These are phyloP conservation scores for Soucietia sequanensis DNA, from an alignment of 805 yeast species.

Conservation along the genomic window DNA sequence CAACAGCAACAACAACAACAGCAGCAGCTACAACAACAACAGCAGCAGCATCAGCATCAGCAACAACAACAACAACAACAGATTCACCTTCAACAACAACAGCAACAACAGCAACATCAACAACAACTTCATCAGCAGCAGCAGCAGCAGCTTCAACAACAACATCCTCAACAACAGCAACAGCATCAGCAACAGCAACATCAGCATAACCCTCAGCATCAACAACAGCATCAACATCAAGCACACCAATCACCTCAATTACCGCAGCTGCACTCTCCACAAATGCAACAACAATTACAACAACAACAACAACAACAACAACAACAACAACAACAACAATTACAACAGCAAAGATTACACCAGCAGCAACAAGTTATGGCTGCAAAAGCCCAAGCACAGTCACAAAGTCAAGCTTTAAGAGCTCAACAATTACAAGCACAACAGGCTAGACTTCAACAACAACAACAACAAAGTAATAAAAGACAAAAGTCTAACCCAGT, in stretches of 20 bases:
- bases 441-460: conserved; percentile 6
- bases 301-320: conserved; percentile 1
- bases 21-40: conserved; percentile 8
- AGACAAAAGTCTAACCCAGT: conserved; percentile 3
- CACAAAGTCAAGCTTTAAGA: conserved; percentile 11
- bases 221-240: conserved; percentile 9
- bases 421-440: conserved; percentile 14
- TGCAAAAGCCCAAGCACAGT: conserved; percentile 10
- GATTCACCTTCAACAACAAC: conserved; percentile 7
- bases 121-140: conserved; percentile 9
- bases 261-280: conserved; percentile 17
- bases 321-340: conserved; percentile 10
- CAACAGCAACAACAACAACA: conserved; percentile 10
- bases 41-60: too few relatives aligned
- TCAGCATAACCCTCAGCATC: conserved; percentile 6
- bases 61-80: conserved; percentile 15
- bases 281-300: conserved; percentile 8
- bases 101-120: conserved; percentile 7
- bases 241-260: conserved; percentile 10
- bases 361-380: conserved; percentile 5
- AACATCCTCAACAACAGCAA: conserved; percentile 16
- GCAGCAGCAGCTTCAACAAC: conserved; percentile 10
- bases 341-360: conserved; percentile 9
- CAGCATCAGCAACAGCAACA: conserved; percentile 8
- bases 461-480: conserved; percentile 2